Conservation (phyloP, 2,329 filamentous ascomycete species). For the Colletotrichum liriopes region DNA sequence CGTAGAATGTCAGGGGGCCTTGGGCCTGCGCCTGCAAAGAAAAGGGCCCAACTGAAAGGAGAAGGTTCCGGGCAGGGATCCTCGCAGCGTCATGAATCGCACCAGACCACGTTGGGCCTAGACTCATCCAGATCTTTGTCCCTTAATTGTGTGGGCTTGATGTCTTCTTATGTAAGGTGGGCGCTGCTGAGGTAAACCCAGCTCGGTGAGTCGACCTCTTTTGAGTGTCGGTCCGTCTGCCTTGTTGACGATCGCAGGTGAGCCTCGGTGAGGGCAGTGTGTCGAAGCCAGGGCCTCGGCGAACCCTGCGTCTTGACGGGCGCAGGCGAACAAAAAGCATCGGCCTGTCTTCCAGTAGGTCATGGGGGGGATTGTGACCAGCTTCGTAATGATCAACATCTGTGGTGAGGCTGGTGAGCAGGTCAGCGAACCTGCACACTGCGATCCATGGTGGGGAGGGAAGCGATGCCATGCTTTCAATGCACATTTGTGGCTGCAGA, state of each 20-base stretch:
- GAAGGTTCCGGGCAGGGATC: constrained; percentile 36
- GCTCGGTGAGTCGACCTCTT: background rate
- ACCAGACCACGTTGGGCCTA: constrained; percentile 33
- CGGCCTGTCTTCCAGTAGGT: background rate
- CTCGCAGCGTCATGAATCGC: constrained; percentile 24
- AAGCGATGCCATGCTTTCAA: background rate
- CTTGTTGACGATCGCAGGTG: background rate
- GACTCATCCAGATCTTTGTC: constrained; percentile 38
- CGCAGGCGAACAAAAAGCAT: too few relatives aligned
- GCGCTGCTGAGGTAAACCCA: background rate
- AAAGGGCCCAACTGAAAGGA: constrained; percentile 30
- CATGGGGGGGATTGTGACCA: background rate
- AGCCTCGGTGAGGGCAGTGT: background rate
- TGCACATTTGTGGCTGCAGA: background rate
- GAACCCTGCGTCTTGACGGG: background rate
- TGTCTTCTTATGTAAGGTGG: constrained; percentile 28
- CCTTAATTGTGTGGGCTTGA: constrained; percentile 35
- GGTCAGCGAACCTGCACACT: background rate
- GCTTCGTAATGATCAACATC: background rate
- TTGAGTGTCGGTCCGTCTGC: background rate
- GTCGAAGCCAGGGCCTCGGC: background rate
- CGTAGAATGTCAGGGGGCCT: constrained; percentile 19
- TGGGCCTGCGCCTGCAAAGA: constrained; percentile 19
- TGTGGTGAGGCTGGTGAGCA: background rate
- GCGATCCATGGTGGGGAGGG: background rate